Base-by-base conservation (phyloP, 306 rosid species). In the Sicyos baderoa region DNA sequence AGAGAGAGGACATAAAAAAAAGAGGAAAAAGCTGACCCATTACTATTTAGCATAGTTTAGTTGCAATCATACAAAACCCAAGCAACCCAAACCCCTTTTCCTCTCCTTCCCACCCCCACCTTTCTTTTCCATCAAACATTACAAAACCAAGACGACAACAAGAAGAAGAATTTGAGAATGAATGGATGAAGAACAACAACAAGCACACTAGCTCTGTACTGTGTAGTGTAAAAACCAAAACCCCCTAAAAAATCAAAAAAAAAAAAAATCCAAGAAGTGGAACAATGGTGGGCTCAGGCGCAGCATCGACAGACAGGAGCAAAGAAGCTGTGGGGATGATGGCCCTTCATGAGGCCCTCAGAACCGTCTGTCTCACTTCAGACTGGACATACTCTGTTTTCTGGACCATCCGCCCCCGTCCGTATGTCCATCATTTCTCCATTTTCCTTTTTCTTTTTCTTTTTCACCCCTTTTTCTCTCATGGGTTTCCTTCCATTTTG, bases 301-400 rank as follows among this genome's bases (percentile, higher is more conserved):
- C 79, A 81, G 35, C 35, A 29, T 29, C 35, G 4, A 70, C 89
- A 84, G 97, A 90, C 83, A 88, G 99, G 82, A 88, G 97, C 95
- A 94, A 90, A 85, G 99, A 94, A 79, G 99, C 99, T 76, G 96
- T 90, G 74, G 99, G 97, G 84, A 94, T 94, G 99, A 94, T 94
- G 99, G 99, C 99, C 81, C 97, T 94, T 86, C 99, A 94, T 79
- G 99, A 94, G 96, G 89, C 99, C 87, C 99, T 94, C 80, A 85
- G 97, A 94, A 86, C 71, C 79, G 82, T 76, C 75, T 82, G 85
- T 76, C 86, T 85, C 74, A 74, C 55, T 84, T 55, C 87, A 72
- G 97, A 94, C 86, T 94, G 99, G 99, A 94, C 99, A 88, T 94
- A 94, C 87, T 94, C 99, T 94, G 99, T 94, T 84, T 90, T 94